Base-by-base conservation (phyloP, 345 rosid species). In the Erodium maritimum region DNA sequence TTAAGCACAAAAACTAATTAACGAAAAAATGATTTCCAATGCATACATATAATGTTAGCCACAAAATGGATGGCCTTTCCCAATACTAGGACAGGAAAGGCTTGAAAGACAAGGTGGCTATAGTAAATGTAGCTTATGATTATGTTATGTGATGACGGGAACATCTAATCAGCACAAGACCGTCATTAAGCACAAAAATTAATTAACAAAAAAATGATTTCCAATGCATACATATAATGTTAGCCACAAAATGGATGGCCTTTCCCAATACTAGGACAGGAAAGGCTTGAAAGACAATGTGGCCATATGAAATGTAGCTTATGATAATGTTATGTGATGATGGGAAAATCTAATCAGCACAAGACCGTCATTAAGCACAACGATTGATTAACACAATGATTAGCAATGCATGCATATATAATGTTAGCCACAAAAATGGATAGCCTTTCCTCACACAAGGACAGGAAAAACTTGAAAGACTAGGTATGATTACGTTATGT, bases 131-230 rank as follows among this genome's bases (percentile, higher is more conserved):
- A 57, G 48, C 61, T 65, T 61, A 70, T 57, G 74, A 54, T 61
- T 53, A 57, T 65, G 70, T 70, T 61, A 18, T 37, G 66, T 56
- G 62, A 59, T 65, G 59, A 70, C 20, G 60, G 25, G 6, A 65
- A 37, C 2, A 46, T 62, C 66, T 68, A 54, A 66, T 52, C 73
- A 75, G 74, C 76, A 80, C 77, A 82, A 73, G 80, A 79, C 80
- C 77, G 74, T 77, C 77, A 60, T 72, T 70, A 71, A 74, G 72
- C 78, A 68, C 79, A 17, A 52, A 13, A 16, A 25, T 25, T 13
- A 29, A 34, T n/a, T 18, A 51, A 20, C n/a, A 16, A 9, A 7
- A 1, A 54, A 2, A 10, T 14, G 20, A 6, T 23, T 19, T 5
- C 14, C 8, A 23, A 23, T 19, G 12, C 23, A 17, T 9, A 25